These are phyloP conservation scores for Metschnikowia noctiluminum DNA, from an alignment of 805 yeast genomes.

Conservation along the genomic window DNA sequence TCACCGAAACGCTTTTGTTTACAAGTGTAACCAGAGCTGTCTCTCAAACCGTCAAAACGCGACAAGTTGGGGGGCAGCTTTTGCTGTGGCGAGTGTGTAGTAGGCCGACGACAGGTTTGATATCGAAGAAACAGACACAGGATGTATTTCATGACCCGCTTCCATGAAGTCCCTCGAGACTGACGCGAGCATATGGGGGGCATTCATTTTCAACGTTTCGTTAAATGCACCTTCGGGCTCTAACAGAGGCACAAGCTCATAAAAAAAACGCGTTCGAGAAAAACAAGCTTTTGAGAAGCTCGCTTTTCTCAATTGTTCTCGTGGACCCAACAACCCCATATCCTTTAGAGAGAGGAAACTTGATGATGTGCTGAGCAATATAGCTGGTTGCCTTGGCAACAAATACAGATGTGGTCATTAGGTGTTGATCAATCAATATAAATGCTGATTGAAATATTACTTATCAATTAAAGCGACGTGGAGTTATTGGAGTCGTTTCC, in stretches of 20 bases:
- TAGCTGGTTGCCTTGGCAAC: constrained; percentile 52
- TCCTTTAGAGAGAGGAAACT: constrained; percentile 34
- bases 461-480: too few species aligned
- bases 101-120: constrained; percentile 71
- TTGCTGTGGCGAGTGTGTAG: constrained; percentile 86
- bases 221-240: constrained; percentile 26
- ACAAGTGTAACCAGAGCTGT: constrained; percentile 45
- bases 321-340: constrained; percentile 47
- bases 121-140: constrained; percentile 70
- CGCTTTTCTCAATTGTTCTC: constrained; percentile 39
- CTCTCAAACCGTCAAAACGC: constrained; percentile 86
- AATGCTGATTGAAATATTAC: too few species aligned
- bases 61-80: constrained; percentile 91
- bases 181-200: constrained; percentile 48
- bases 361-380: constrained; percentile 44
- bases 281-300: constrained; percentile 18
- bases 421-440: too few species aligned
- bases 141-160: constrained; percentile 50
- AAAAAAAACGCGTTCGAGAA: constrained; percentile 1
- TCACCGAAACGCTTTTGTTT: constrained; percentile 29
- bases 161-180: constrained; percentile 43
- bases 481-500: too few species aligned
- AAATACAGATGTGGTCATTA: constrained; percentile 22
- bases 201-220: constrained; percentile 21
- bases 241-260: constrained; percentile 22